Evolutionary conservation across 2,329 filamentous ascomycete genomes (phyloP).

Genomic region (Aureobasidium subglaciale): DNA sequence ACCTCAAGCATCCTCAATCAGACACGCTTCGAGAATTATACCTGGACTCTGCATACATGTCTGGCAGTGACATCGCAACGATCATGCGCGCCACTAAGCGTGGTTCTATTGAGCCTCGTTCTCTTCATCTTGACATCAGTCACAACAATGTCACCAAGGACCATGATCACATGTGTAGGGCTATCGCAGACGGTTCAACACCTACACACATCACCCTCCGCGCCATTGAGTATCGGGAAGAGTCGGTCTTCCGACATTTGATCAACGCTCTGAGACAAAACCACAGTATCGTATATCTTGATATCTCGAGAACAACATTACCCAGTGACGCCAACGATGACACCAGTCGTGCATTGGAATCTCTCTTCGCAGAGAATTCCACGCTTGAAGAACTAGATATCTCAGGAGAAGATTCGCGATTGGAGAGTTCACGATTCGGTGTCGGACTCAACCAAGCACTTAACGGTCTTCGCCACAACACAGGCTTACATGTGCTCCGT

Average conservation of each 20-base stretch:
- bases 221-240: constrained; percentile 62
- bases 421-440: constrained; percentile 64
- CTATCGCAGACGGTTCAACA: constrained; percentile 46
- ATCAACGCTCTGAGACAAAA: constrained; percentile 57
- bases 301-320: constrained; percentile 63
- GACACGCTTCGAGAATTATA: constrained; percentile 53
- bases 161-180: constrained; percentile 45
- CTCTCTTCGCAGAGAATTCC: constrained; percentile 61
- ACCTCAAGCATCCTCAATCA: constrained; percentile 49
- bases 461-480: constrained; percentile 57
- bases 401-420: constrained; percentile 62
- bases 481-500: constrained; percentile 52
- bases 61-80: constrained; percentile 56
- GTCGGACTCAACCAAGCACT: constrained; percentile 61
- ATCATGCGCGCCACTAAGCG: constrained; percentile 57
- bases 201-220: constrained; percentile 59
- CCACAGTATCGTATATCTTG: constrained; percentile 55
- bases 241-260: constrained; percentile 56
- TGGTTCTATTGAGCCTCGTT: constrained; percentile 42
- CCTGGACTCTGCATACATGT: constrained; percentile 60
- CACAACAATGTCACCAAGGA: constrained; percentile 53
- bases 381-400: constrained; percentile 61
- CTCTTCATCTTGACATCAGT: constrained; percentile 60
- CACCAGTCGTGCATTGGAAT: constrained; percentile 56
- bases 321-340: constrained; percentile 62